These are phyloP conservation scores for Vigna nakashimae DNA, from an alignment of 306 rosid genomes.

Conservation along the genomic window DNA sequence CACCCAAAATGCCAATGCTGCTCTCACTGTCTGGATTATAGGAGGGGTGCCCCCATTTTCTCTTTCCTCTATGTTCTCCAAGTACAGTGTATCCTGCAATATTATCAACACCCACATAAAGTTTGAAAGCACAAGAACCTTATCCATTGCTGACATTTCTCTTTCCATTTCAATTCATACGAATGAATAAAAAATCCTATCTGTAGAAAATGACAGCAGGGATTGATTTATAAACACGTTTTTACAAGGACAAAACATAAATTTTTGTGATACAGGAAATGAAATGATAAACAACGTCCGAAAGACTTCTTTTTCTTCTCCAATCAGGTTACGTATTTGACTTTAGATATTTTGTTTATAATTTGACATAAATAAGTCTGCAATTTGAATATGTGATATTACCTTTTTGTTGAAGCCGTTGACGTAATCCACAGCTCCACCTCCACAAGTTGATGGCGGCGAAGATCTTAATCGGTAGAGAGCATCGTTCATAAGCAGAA, in stretches of 20 bases:
- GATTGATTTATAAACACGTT: too few relatives aligned
- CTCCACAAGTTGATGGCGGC: constrained; percentile 90
- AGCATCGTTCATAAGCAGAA: constrained; percentile 64
- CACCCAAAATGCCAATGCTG: constrained; percentile 88
- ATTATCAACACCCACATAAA: neutral
- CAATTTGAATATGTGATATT: neutral
- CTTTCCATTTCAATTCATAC: neutral
- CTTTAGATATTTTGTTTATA: neutral
- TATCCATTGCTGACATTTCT: too few relatives aligned
- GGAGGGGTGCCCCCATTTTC: constrained; percentile 92
- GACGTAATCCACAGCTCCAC: constrained; percentile 80
- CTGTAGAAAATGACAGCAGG: neutral
- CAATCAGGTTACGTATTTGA: too few relatives aligned
- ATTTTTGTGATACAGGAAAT: too few relatives aligned
- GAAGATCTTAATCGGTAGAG: constrained; percentile 60
- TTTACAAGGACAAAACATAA: too few relatives aligned
- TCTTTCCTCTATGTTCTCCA: constrained; percentile 74
- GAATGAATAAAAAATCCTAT: neutral
- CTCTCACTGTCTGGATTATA: constrained; percentile 75
- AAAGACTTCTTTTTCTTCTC: too few relatives aligned
- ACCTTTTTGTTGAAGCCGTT: constrained; percentile 78
- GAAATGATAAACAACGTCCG: too few relatives aligned
- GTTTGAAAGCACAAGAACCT: too few relatives aligned
- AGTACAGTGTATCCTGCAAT: constrained; percentile 75
- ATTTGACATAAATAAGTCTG: neutral